Base-by-base conservation (phyloP, 768 basidiomycete species). In the Trametes maxima region DNA sequence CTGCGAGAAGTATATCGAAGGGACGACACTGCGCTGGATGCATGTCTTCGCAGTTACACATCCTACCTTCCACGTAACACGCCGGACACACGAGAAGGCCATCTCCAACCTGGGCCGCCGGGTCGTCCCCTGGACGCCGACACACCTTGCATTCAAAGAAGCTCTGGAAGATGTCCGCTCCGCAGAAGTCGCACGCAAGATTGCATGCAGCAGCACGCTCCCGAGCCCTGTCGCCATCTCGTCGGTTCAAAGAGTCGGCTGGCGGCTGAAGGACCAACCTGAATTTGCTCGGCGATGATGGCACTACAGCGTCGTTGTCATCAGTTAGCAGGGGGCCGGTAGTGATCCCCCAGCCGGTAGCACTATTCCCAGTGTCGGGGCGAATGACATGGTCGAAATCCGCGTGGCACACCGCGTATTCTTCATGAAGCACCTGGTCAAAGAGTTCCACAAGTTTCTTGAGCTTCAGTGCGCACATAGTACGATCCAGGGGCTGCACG, bases 51-150 rank as follows among this genome's bases (percentile, higher is more conserved):
- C 92, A 93, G 36, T 60, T 65, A 67, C 92, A 94, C n/a, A 77
- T 81, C 28, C 92, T 81, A 12, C 92, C 92, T 68, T 94, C 92
- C 5, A 81, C 80, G 68, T 88, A 94, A 72, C 92, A 94, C 12
- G 78, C 78, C 0, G 89, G 74, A 71, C 92, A 94, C 6, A 92
- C 72, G 19, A 81, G 71, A 58, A 84, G 75, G 13, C 79, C 81
- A 60, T 79, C 78, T 1, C 80, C 81, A 33, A 60, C n/a, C 53
- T 54, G 52, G 28, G 21, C 44, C 37, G 46, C 11, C 24, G 36
- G 16, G 50, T 46, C 47, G 36, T 21, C 56, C 49, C 16, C 47
- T 4, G 35, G 37, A 13, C 28, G 19, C 4, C 46, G 21, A 60
- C 90, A 89, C 0, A 65, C 60, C 1, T 70, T 68, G 68, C 92